Conservation (phyloP, 805 yeast species). For the Komagataella kurtzmanii region DNA sequence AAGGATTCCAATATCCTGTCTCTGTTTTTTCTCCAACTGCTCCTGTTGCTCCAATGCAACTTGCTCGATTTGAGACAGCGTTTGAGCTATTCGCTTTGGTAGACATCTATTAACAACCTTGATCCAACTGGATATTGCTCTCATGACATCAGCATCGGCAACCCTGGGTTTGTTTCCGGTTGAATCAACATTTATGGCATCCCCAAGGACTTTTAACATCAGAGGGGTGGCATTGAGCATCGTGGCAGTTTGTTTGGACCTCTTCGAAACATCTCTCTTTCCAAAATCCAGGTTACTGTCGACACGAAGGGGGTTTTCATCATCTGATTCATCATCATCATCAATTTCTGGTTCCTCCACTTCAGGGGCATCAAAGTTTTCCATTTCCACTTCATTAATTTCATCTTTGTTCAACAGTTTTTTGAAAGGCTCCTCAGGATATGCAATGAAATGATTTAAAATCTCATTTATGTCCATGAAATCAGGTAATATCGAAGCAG, state of each 20-base stretch:
- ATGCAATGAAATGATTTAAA: not conserved
- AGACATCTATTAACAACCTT: not conserved
- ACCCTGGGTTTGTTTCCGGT: not conserved
- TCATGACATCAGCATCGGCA: not conserved
- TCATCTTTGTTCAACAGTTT: not conserved
- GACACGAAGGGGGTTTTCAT: not conserved
- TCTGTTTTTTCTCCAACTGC: not conserved
- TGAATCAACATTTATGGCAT: not conserved
- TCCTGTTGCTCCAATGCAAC: constrained; percentile 5
- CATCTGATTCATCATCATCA: not conserved
- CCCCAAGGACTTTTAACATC: not conserved
- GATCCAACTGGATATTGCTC: constrained; percentile 3
- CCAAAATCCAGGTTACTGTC: not conserved
- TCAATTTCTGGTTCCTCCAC: not conserved
- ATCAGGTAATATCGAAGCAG: not conserved
- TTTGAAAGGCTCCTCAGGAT: not conserved
- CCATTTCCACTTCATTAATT: not conserved
- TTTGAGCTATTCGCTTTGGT: constrained; percentile 3
- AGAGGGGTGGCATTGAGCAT: not conserved
- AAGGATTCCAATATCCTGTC: not conserved
- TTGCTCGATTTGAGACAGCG: constrained; percentile 7
- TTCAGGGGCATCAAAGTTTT: not conserved
- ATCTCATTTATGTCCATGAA: not conserved
- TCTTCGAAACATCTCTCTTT: not conserved
- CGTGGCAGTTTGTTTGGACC: not conserved